These are phyloP conservation scores for Triangularia verruculosa DNA, from an alignment of 2,329 filamentous ascomycete genomes.

Conservation along the genomic window DNA sequence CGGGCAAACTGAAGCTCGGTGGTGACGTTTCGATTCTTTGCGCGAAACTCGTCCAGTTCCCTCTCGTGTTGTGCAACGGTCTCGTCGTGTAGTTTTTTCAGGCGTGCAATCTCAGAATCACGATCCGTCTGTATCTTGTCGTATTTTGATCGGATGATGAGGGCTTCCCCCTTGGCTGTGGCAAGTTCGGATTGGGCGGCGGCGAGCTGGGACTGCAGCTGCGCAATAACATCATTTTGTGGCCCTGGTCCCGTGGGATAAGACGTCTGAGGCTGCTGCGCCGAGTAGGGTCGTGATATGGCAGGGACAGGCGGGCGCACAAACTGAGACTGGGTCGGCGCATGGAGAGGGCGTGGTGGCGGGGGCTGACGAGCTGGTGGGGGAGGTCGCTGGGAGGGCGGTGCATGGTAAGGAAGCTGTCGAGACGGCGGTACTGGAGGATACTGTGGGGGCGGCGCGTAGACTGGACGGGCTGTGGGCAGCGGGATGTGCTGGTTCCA, in stretches of 20 bases:
- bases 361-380: constrained; percentile 17
- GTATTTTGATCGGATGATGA: constrained; percentile 70
- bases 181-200: constrained; percentile 55
- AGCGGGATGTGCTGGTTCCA: constrained; percentile 26
- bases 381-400: constrained; percentile 7
- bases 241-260: constrained; percentile 26
- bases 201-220: constrained; percentile 51
- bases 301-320: constrained; percentile 36
- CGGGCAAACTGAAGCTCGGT: constrained; percentile 72
- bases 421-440: not conserved
- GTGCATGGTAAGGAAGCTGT: not conserved
- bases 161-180: constrained; percentile 66
- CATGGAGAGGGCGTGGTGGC: constrained; percentile 31
- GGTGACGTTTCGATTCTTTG: constrained; percentile 61
- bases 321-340: constrained; percentile 41
- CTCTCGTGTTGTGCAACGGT: constrained; percentile 61
- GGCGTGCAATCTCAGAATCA: constrained; percentile 57
- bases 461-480: constrained; percentile 12
- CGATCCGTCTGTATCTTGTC: constrained; percentile 60
- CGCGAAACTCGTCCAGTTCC: constrained; percentile 61
- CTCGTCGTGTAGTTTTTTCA: constrained; percentile 63
- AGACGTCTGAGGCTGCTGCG: constrained; percentile 34
- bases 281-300: constrained; percentile 28
- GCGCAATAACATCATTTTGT: constrained; percentile 40
- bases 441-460: constrained; percentile 11